Evolutionary conservation across 2,329 filamentous ascomycete genomes (phyloP).

Genomic region (Aspergillus neoniger): DNA sequence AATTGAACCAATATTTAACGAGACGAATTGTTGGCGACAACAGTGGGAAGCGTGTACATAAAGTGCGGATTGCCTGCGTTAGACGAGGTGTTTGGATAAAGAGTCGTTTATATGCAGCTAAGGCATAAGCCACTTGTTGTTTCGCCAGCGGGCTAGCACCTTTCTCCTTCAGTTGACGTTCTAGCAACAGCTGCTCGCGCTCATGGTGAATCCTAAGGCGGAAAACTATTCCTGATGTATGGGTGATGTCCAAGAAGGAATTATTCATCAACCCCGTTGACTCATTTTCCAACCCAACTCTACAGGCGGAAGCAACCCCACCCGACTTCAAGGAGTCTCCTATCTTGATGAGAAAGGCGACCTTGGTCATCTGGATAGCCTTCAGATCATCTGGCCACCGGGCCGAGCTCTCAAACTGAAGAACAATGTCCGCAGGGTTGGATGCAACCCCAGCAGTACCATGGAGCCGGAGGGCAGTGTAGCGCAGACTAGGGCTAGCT

Average conservation of each 20-base stretch:
- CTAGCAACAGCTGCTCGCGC: slow-evolving; percentile 76
- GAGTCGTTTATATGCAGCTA: slow-evolving; percentile 69
- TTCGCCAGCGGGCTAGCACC: slow-evolving; percentile 64
- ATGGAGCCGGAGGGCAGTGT: slow-evolving; percentile 54
- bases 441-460: slow-evolving; percentile 23
- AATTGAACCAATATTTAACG: slow-evolving; percentile 84
- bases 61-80: slow-evolving; percentile 76
- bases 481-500: slow-evolving; percentile 71
- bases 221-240: slow-evolving; percentile 72
- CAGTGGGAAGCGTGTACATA: slow-evolving; percentile 76
- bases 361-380: slow-evolving; percentile 90
- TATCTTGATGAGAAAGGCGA: slow-evolving; percentile 79
- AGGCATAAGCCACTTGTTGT: slow-evolving; percentile 68
- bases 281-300: slow-evolving; percentile 79
- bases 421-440: slow-evolving; percentile 70
- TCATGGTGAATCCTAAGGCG: slow-evolving; percentile 87
- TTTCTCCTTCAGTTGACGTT: slow-evolving; percentile 76
- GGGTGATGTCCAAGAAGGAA: slow-evolving; percentile 78
- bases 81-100: slow-evolving; percentile 75
- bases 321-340: slow-evolving; percentile 68
- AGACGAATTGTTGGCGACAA: slow-evolving; percentile 82
- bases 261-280: slow-evolving; percentile 70
- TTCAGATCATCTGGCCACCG: slow-evolving; percentile 91
- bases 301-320: slow-evolving; percentile 63
- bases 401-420: slow-evolving; percentile 91